Base-by-base conservation (phyloP, 257 asterid species). In the Capsicum rhomboideum region DNA sequence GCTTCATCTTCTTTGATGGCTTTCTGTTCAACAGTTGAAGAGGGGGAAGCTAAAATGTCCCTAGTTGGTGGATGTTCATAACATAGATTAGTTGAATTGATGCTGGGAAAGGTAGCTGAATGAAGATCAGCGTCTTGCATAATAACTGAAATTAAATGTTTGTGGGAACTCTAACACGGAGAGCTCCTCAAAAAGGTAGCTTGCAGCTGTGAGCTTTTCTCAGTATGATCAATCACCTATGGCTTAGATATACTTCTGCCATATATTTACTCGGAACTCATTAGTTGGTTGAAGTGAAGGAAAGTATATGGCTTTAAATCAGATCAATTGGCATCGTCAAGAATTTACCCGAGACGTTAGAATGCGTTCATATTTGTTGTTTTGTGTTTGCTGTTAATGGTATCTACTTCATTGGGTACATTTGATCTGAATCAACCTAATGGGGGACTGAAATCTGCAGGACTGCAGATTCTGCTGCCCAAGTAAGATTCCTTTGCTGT, bases 401-500 rank as follows among this genome's bases (percentile, higher is more conserved):
- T 54, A 79, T 64, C 82, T 69, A 75, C 79, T 52, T 29, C 79
- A 18, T 82, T 82, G 52, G 79, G 83, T 83, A 82, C 83, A 83
- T 75, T 75, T 79, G 63, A 80, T 78, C 50, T n/a, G 87, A 56
- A 78, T 28, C 83, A 83, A 83, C 88, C n/a, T 83, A 83, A 80
- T 55, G 18, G 28, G 61, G 75, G 88, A 72, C 52, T 86, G 86
- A 44, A 69, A 87, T 85, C 83, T 87, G 84, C 87, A 67, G 63
- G 85, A 74, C 82, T 83, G 77, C 44, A 49, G 86, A 78, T 89
- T 82, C 90, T 83, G 86, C 90, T 52, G 29, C 61, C 63, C 87
- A 85, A 66, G 91, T 89, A 89, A 89, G 91, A 83, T 49, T 80
- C 80, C 44, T 29, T 56, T 79, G 83, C 72, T 64, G 16, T 49